Conservation (phyloP, 192 early-diverging fungal genomes). For the Entomortierella chlamydospora region DNA sequence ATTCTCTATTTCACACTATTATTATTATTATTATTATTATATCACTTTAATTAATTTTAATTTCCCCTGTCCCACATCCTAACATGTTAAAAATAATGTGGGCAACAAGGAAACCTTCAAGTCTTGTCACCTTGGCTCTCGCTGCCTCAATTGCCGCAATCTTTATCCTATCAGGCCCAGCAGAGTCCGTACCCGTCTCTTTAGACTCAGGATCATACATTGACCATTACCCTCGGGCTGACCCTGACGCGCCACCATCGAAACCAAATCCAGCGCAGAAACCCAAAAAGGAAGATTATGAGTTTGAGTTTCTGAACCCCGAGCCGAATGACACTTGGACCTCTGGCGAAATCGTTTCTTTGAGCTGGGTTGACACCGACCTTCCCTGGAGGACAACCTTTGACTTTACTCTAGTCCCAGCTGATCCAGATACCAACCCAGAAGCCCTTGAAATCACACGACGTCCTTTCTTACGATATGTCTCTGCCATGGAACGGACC, state of each 20-base stretch:
- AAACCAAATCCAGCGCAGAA: not conserved
- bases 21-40: too few relatives aligned
- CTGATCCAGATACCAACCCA: slow-evolving; percentile 27
- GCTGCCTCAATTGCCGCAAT: too few relatives aligned
- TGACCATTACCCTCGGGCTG: slow-evolving; percentile 3
- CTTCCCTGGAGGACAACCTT: slow-evolving; percentile 25
- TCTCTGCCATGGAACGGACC: slow-evolving; percentile 11
- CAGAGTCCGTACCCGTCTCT: too few relatives aligned
- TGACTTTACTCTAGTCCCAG: slow-evolving; percentile 28
- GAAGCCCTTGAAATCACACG: slow-evolving; percentile 21
- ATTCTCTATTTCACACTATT: too few relatives aligned
- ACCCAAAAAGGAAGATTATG: slow-evolving; percentile 11
- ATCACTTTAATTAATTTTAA: too few relatives aligned
- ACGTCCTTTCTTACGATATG: slow-evolving; percentile 22
- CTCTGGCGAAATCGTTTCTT: slow-evolving; percentile 6
- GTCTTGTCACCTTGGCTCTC: too few relatives aligned
- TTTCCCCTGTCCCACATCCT: too few relatives aligned
- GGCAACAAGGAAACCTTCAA: too few relatives aligned
- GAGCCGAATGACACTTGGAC: slow-evolving; percentile 31
- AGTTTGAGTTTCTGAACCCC: slow-evolving; percentile 26
- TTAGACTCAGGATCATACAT: too few relatives aligned
- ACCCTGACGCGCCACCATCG: not conserved
- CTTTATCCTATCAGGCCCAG: too few relatives aligned
- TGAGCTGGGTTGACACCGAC: slow-evolving; percentile 16
- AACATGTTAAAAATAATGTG: too few relatives aligned